phyloP scores from a whole-genome alignment of 2,329 filamentous ascomycete genomes.

The Fusarium compactum region DNA sequence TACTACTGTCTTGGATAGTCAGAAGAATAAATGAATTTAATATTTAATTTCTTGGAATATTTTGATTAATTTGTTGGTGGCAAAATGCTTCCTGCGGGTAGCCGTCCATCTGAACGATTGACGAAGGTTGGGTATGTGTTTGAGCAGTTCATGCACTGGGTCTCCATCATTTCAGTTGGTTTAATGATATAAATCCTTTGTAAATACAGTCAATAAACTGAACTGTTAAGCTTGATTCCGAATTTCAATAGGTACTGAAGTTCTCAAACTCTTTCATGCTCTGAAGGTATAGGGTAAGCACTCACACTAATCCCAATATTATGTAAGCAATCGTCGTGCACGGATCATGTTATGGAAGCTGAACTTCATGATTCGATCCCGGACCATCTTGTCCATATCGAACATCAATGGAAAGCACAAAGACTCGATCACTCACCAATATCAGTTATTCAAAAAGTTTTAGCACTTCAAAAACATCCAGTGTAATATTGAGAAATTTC shows the following conservation, averaged over 20 bases:
- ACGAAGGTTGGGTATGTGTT: neutral
- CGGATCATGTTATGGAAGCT: neutral
- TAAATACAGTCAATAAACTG: neutral
- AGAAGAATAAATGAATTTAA: too few relatives aligned
- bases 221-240: neutral
- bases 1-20: accelerated
- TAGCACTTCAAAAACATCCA: neutral
- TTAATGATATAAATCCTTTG: too few relatives aligned
- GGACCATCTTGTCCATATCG: neutral
- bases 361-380: neutral
- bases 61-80: neutral
- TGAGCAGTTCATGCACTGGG: too few relatives aligned
- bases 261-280: neutral
- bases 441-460: neutral
- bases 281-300: neutral
- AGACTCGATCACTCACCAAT: neutral
- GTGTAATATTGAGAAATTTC: neutral
- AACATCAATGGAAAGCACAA: neutral
- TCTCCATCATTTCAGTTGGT: neutral
- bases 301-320: neutral
- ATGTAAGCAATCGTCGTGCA: neutral
- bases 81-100: too few relatives aligned
- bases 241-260: neutral
- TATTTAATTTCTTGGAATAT: neutral
- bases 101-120: too few relatives aligned